A percentile compares a stretch with the other conserved stretches of the same genome.
Evolutionary conservation across 495 filamentous ascomycete genomes (phyloP).

Genomic region (Aspergillus nidulans): DNA sequence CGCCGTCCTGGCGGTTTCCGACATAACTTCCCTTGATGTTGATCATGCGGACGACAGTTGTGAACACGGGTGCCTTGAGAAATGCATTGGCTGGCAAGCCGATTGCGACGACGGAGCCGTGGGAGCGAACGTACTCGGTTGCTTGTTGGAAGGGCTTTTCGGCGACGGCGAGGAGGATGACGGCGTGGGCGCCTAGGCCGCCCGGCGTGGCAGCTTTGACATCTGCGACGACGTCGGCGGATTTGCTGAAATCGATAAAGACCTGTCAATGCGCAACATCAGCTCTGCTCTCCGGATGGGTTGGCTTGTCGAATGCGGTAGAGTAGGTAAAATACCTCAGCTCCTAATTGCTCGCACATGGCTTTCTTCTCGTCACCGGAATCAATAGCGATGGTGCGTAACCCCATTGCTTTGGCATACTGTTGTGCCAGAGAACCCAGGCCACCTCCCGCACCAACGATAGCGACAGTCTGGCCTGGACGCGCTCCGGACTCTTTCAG

Average conservation of each 20-base stretch:
- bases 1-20: slow-evolving; percentile 78
- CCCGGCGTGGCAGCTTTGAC: slow-evolving; percentile 74
- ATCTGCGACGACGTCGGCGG: slow-evolving; percentile 69
- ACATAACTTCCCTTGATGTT: slow-evolving; percentile 91
- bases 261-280: slow-evolving; percentile 1
- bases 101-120: slow-evolving; percentile 79
- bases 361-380: slow-evolving; percentile 70
- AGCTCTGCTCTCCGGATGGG: neutral
- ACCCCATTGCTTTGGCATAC: slow-evolving; percentile 86
- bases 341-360: slow-evolving; percentile 65
- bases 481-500: slow-evolving; percentile 74
- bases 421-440: slow-evolving; percentile 78
- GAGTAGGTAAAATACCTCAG: slow-evolving; percentile 26
- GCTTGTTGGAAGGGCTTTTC: slow-evolving; percentile 96
- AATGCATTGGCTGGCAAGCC: slow-evolving; percentile 76
- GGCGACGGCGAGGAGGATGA: slow-evolving; percentile 75
- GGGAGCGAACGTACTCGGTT: slow-evolving; percentile 74
- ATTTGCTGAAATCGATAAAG: slow-evolving; percentile 75
- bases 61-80: slow-evolving; percentile 78
- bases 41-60: slow-evolving; percentile 83
- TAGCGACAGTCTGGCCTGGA: slow-evolving; percentile 75
- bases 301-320: neutral
- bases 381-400: slow-evolving; percentile 74
- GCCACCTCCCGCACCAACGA: slow-evolving; percentile 86
- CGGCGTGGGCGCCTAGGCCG: slow-evolving; percentile 81